phyloP scores from a whole-genome alignment of 108 stramenopile species.

The Ochromonas danica region DNA sequence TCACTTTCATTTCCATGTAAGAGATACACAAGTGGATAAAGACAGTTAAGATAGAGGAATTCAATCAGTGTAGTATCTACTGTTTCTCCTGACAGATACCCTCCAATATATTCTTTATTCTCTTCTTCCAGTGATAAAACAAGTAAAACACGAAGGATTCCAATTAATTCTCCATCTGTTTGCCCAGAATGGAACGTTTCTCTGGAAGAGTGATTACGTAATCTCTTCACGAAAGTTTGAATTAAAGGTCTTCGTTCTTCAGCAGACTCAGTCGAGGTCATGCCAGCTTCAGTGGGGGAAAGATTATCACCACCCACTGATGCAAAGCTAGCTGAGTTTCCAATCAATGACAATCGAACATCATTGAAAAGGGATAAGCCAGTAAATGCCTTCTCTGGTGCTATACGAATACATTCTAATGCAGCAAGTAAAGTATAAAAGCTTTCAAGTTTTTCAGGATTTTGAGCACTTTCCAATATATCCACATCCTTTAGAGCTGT shows the following conservation, averaged over 20 bases:
- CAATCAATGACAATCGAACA: no score
- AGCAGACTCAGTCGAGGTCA: background rate
- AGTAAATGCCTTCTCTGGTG: background rate
- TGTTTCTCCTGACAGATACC: background rate
- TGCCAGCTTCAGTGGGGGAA: background rate
- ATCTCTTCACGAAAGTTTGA: background rate
- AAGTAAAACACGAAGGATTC: slow-evolving; percentile 11
- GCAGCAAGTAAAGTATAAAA: background rate
- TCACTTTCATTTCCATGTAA: background rate
- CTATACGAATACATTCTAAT: background rate
- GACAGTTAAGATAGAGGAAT: background rate
- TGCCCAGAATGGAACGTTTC: slow-evolving; percentile 29
- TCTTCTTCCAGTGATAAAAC: background rate
- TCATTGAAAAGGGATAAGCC: background rate
- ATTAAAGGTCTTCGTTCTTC: background rate
- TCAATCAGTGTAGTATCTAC: background rate
- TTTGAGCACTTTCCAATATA: background rate
- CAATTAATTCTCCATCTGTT: background rate
- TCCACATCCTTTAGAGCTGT: background rate
- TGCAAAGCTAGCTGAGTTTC: no score
- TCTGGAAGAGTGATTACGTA: background rate
- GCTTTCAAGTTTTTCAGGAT: background rate
- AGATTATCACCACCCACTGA: background rate
- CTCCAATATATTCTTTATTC: background rate
- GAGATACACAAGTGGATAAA: background rate